Conservation (phyloP, 2,329 filamentous ascomycete species). For the Colletotrichum sp. region DNA sequence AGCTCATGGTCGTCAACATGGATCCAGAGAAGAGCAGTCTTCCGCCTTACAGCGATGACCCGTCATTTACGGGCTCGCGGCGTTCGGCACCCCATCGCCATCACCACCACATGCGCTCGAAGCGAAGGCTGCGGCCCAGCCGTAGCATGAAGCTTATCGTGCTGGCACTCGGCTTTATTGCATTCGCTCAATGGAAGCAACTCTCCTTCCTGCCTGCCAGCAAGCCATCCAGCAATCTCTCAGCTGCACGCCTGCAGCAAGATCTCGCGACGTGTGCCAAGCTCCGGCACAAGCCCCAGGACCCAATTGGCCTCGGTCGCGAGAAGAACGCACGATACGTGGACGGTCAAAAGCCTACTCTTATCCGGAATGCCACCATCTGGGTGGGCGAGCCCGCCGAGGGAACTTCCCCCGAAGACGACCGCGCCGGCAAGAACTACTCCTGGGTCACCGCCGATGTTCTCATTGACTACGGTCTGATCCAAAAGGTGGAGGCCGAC, state of each 20-base stretch:
- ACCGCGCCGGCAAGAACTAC: slow-evolving; percentile 63
- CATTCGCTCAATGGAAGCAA: slow-evolving; percentile 54
- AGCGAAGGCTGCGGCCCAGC: slow-evolving; percentile 11
- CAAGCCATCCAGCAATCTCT: slow-evolving; percentile 42
- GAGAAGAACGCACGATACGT: slow-evolving; percentile 66
- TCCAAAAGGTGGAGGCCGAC: slow-evolving; percentile 53
- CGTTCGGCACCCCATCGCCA: background rate
- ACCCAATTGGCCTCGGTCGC: slow-evolving; percentile 61
- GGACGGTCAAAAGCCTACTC: slow-evolving; percentile 61
- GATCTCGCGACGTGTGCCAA: slow-evolving; percentile 62
- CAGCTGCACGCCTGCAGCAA: slow-evolving; percentile 54
- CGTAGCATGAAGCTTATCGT: slow-evolving; percentile 35
- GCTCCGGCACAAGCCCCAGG: slow-evolving; percentile 58
- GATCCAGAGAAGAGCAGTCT: slow-evolving; percentile 44
- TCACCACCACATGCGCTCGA: background rate
- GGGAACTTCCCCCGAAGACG: slow-evolving; percentile 58
- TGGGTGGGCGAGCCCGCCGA: slow-evolving; percentile 67
- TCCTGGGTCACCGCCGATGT: slow-evolving; percentile 66
- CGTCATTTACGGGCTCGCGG: slow-evolving; percentile 25
- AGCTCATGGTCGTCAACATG: background rate
- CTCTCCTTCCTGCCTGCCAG: slow-evolving; percentile 23
- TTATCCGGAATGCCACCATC: slow-evolving; percentile 70
- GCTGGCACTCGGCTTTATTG: slow-evolving; percentile 55
- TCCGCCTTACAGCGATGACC: slow-evolving; percentile 48
- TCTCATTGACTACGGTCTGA: slow-evolving; percentile 64